Percentiles rank a stretch among this genome's conserved stretches.
These are phyloP conservation scores for Monosporascus ibericus DNA, from an alignment of 2,329 filamentous ascomycete genomes.

Conservation along the genomic window DNA sequence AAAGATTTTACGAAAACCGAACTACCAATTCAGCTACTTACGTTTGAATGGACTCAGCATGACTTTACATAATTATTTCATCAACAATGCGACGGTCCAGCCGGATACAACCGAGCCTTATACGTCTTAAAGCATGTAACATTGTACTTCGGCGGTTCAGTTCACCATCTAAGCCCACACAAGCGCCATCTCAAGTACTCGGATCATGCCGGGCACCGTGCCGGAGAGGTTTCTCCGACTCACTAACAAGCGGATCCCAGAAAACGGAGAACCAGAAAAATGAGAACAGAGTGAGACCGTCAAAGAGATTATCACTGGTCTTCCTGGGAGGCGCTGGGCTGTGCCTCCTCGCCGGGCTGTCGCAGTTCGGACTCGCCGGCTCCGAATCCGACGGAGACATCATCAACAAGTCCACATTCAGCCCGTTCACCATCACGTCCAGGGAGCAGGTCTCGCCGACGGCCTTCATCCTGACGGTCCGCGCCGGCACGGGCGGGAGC, in stretches of 20 bases:
- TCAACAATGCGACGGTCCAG: background rate
- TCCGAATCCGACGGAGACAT: slow-evolving; percentile 5
- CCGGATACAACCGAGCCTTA: background rate
- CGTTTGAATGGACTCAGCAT: no score
- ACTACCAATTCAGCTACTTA: no score
- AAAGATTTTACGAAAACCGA: no score
- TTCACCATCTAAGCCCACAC: no score
- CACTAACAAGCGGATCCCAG: background rate
- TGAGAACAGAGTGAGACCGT: no score
- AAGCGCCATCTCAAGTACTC: no score
- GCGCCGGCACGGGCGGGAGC: slow-evolving; percentile 13
- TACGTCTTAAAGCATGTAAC: background rate
- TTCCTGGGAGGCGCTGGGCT: slow-evolving; percentile 5
- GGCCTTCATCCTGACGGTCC: slow-evolving; percentile 62
- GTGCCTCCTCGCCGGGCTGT: background rate
- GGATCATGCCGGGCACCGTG: no score
- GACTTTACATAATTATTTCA: background rate
- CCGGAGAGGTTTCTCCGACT: background rate
- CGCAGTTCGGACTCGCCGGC: background rate
- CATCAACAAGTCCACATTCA: slow-evolving; percentile 56
- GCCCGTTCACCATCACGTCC: slow-evolving; percentile 57
- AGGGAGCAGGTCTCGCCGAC: slow-evolving; percentile 60
- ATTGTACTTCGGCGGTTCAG: background rate
- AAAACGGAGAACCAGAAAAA: no score
- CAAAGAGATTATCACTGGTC: background rate